A percentile compares a stretch with the other conserved stretches of the same genome.
These are phyloP conservation scores for Aspergillus persii DNA, from an alignment of 2,329 filamentous ascomycete species.

Conservation along the genomic window DNA sequence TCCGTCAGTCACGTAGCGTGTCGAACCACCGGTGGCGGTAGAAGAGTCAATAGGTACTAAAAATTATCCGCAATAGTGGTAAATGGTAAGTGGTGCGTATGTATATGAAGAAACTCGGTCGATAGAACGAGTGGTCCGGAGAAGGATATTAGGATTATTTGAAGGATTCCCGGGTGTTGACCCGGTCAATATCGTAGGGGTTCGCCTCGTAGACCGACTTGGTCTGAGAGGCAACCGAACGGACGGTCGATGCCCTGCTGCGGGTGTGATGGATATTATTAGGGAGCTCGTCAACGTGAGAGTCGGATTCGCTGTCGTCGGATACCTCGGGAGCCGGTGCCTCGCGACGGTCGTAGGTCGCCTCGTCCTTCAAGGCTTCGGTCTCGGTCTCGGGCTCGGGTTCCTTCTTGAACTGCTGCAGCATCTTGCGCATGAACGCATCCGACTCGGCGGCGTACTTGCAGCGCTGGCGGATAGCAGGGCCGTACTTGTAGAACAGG, in stretches of 20 bases:
- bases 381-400: slow-evolving; percentile 5
- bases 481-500: slow-evolving; percentile 45
- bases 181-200: slow-evolving; percentile 45
- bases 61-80: slow-evolving; percentile 18
- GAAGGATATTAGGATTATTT: slow-evolving; percentile 12
- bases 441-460: slow-evolving; percentile 39
- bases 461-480: slow-evolving; percentile 40
- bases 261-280: slow-evolving; percentile 22
- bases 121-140: too few relatives aligned
- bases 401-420: slow-evolving; percentile 23
- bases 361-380: slow-evolving; percentile 18
- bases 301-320: slow-evolving; percentile 24
- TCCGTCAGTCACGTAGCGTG: slow-evolving; percentile 7
- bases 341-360: slow-evolving; percentile 33
- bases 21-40: background rate
- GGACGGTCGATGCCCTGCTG: slow-evolving; percentile 27
- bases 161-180: slow-evolving; percentile 42
- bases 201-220: slow-evolving; percentile 42
- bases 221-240: slow-evolving; percentile 18
- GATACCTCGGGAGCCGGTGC: slow-evolving; percentile 24
- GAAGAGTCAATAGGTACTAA: slow-evolving; percentile 14
- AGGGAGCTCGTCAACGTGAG: slow-evolving; percentile 19
- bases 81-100: background rate
- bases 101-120: background rate
- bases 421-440: slow-evolving; percentile 37